A percentile compares a stretch with the other conserved stretches of the same genome.
phyloP scores from a whole-genome alignment of 805 yeast species.

The Candida ponderosae region DNA sequence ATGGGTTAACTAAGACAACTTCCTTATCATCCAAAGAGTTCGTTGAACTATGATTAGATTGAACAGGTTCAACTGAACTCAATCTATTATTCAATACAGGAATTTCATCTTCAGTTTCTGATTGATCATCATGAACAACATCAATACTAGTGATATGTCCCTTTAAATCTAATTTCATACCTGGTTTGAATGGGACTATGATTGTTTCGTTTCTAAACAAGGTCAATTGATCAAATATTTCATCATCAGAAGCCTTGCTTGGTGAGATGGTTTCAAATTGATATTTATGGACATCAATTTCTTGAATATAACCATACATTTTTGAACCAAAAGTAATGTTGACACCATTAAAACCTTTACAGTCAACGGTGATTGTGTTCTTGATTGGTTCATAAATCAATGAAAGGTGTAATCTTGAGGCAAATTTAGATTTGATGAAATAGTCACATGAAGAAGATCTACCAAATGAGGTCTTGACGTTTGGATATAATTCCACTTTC shows the following conservation, averaged over 20 bases:
- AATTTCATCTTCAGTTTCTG: slow-evolving; percentile 30
- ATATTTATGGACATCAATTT: slow-evolving; percentile 15
- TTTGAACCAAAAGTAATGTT: slow-evolving; percentile 53
- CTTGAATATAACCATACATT: slow-evolving; percentile 23
- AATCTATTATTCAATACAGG: slow-evolving; percentile 16
- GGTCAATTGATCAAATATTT: slow-evolving; percentile 29
- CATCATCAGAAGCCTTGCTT: slow-evolving; percentile 7
- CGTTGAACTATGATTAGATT: slow-evolving; percentile 5
- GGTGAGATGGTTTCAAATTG: slow-evolving; percentile 12
- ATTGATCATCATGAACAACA: slow-evolving; percentile 34
- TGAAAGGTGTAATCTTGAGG: slow-evolving; percentile 61
- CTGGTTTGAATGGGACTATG: slow-evolving; percentile 52
- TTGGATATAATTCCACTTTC: slow-evolving; percentile 12
- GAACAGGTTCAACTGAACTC: slow-evolving; percentile 8
- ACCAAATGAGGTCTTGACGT: slow-evolving; percentile 24
- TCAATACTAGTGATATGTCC: slow-evolving; percentile 52
- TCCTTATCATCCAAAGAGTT: background rate
- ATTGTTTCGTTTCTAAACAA: slow-evolving; percentile 59
- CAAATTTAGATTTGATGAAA: slow-evolving; percentile 40
- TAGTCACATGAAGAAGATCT: slow-evolving; percentile 56
- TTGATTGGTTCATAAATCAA: slow-evolving; percentile 34
- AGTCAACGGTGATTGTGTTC: slow-evolving; percentile 45
- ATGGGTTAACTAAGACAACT: slow-evolving; percentile 3
- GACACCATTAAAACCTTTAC: slow-evolving; percentile 81
- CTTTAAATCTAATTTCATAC: slow-evolving; percentile 62